Evolutionary conservation across 495 filamentous ascomycete genomes (phyloP), one percentile per base, ranked within the genome.

Genomic region (Immersiella caudata): DNA sequence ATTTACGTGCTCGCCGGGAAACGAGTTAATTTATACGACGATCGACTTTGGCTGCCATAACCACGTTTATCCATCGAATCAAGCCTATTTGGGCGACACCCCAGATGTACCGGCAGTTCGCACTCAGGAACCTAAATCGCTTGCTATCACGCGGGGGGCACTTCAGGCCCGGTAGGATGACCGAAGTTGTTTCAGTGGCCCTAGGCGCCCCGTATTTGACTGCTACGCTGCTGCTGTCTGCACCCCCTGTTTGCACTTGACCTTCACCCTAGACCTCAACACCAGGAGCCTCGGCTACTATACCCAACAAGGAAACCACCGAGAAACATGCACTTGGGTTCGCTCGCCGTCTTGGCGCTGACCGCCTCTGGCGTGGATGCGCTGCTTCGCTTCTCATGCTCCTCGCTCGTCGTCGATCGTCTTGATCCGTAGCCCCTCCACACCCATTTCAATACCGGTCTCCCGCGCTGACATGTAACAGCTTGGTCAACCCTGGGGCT

Each of bases 371-470:
- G 64, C 21, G 64, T 40, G 49, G 49, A 65, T 18, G 71, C 68
- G 29, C 27, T 87, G 68, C 79, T 91, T 29, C 90, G 89, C 0
- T 90, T 91, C 77, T 89, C 89, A 6, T 91, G 73, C 71, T 73
- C 73, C 0, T 55, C 71, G 61, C 68, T 75, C 29, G 67, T 71
- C n/a, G 65, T 64, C 36, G 68, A 75, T 46, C 73, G 71, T 35
- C 63, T 75, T 1, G 73, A 75, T 59, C 71, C 73, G 73, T 75
- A 21, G 8, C n/a, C 26, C 25, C 66, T 60, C 33, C 16, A 18
- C 24, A 29, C 25, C 5, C 27, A n/a, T 12, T 18, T n/a, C 20
- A 3, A 21, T 12, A 20, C 25, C 8, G 1, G 29, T 3, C 3
- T 60, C 11, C 21, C 56, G 54, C 24, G 54, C 52, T 11, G 16